These are phyloP conservation scores for Globisporangium barbulae DNA, from an alignment of 352 stramenopile species.

Conservation along the genomic window DNA sequence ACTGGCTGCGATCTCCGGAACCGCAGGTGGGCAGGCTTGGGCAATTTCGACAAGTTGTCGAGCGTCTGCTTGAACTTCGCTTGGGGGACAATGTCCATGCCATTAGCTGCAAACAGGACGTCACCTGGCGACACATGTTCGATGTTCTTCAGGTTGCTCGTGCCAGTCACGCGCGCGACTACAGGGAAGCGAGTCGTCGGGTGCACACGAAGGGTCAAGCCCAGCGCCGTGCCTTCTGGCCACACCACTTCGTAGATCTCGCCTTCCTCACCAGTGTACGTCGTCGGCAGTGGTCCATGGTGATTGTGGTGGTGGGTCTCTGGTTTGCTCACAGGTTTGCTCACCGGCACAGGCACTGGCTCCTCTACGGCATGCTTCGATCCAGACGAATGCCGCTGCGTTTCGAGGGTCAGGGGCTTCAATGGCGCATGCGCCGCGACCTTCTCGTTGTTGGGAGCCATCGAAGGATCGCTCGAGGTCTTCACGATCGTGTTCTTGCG, in stretches of 20 bases:
- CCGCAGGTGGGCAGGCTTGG: conserved; percentile 65
- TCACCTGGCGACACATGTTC: conserved; percentile 68
- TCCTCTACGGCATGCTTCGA: conserved; percentile 19
- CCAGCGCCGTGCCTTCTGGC: conserved; percentile 61
- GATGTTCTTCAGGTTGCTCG: conserved; percentile 75
- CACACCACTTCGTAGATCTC: conserved; percentile 76
- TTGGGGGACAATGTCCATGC: conserved; percentile 68
- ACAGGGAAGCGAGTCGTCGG: conserved; percentile 68
- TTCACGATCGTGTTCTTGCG: conserved; percentile 43
- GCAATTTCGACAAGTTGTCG: conserved; percentile 64
- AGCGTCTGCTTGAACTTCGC: conserved; percentile 80
- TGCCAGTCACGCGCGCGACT: conserved; percentile 67
- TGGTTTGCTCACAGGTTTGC: conserved; percentile 6
- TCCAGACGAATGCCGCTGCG: conserved; percentile 17
- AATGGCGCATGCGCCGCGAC: conserved; percentile 21
- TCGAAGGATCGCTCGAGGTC: conserved; percentile 29
- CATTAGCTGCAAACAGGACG: conserved; percentile 68
- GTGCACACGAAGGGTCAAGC: conserved; percentile 64
- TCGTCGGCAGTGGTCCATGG: conserved; percentile 15
- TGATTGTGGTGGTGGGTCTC: background rate
- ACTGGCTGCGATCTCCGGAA: conserved; percentile 50
- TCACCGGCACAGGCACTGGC: conserved; percentile 4
- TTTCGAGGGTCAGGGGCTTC: conserved; percentile 42
- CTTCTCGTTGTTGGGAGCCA: conserved; percentile 15
- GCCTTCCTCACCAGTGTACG: conserved; percentile 34